Percentiles rank a stretch among this genome's conserved stretches.
Conservation (phyloP, 225 moss, liverwort and hornwort species). For the Sphagnum tenellum region DNA sequence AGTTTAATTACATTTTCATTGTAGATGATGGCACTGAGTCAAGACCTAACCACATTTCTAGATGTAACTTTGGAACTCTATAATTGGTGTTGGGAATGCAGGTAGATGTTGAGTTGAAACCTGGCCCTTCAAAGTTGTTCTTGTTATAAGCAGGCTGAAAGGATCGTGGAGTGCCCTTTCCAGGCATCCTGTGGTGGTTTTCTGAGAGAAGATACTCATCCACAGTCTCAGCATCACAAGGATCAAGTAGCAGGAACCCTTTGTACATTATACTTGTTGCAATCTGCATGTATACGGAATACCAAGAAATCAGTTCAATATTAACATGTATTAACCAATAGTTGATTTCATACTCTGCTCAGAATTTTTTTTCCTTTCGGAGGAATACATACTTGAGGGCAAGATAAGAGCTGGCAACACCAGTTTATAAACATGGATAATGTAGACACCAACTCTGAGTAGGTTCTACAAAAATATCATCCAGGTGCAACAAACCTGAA, state of each 20-base stretch:
- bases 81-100: too few species aligned
- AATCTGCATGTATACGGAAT: constrained; percentile 19
- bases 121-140: too few species aligned
- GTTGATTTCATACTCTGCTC: not conserved
- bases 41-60: not conserved
- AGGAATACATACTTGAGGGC: not conserved
- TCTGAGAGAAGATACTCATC: constrained; percentile 22
- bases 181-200: constrained; percentile 5
- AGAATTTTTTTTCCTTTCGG: not conserved
- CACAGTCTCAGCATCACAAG: constrained; percentile 29
- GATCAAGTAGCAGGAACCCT: constrained; percentile 43
- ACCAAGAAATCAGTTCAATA: not conserved
- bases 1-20: too few species aligned
- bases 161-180: constrained; percentile 9
- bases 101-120: too few species aligned
- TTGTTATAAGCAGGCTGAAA: constrained; percentile 8
- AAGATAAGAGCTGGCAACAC: not conserved
- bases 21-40: too few species aligned
- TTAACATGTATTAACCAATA: not conserved
- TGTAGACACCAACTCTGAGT: not conserved
- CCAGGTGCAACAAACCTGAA: constrained; percentile 14
- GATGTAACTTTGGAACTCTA: not conserved
- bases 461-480: too few species aligned
- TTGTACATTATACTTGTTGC: constrained; percentile 40
- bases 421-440: not conserved